Conservation (phyloP, 441 rosid genomes). For the Corymbia citriodora region DNA sequence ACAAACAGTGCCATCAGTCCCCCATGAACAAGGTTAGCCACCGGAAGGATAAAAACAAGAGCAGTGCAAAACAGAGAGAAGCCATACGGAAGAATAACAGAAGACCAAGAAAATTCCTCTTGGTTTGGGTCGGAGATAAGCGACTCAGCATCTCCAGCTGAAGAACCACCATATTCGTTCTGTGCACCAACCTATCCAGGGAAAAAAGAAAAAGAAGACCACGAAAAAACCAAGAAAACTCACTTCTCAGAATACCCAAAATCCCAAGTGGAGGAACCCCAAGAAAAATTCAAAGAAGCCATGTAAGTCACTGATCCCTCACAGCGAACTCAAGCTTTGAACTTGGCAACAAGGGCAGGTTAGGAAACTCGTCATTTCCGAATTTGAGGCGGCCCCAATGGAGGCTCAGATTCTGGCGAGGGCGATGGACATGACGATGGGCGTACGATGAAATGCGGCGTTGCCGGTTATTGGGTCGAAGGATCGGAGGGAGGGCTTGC, state of each 20-base stretch:
- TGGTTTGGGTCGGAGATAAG: constrained; percentile 31
- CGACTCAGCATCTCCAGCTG: constrained; percentile 41
- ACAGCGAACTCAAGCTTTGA: constrained; percentile 30
- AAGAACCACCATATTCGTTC: constrained; percentile 42
- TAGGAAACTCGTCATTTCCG: constrained; percentile 4
- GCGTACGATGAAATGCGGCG: neutral
- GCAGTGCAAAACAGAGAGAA: neutral
- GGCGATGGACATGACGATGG: constrained; percentile 3
- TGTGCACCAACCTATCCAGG: constrained; percentile 39
- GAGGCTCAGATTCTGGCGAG: neutral
- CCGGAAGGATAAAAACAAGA: neutral
- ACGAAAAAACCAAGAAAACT: neutral
- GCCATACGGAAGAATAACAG: constrained; percentile 83
- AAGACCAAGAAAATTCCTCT: constrained; percentile 81
- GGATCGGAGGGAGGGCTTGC: constrained; percentile 1
- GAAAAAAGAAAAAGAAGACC: neutral
- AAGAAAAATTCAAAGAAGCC: neutral
- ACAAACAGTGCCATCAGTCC: neutral
- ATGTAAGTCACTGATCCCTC: constrained; percentile 17
- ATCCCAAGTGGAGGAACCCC: neutral
- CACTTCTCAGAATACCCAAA: neutral
- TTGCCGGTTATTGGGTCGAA: constrained; percentile 13
- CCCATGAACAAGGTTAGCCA: neutral
- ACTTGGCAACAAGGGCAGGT: constrained; percentile 15
- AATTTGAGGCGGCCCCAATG: neutral